phyloP scores from a whole-genome alignment of 495 filamentous ascomycete species.

The Parathielavia hyrcaniae region DNA sequence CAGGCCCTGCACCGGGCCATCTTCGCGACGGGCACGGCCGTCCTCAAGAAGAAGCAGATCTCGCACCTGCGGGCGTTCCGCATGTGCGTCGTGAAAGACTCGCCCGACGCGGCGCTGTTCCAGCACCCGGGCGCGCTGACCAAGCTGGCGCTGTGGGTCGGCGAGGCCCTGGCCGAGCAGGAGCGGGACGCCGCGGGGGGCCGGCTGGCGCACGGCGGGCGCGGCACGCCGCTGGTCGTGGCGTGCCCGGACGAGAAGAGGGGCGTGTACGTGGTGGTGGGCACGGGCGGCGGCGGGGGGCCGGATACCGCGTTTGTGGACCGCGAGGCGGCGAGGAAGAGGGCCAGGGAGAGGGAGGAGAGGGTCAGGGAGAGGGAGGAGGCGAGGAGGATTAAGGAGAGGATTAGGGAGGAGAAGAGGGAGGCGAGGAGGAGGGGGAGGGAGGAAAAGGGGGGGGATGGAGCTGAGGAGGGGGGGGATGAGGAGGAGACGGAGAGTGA shows the following conservation, averaged over 20 bases:
- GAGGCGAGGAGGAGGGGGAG: constrained; percentile 44
- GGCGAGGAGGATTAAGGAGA: constrained; percentile 53
- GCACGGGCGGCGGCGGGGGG: constrained; percentile 74
- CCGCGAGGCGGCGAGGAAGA: constrained; percentile 56
- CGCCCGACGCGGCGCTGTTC: constrained; percentile 82
- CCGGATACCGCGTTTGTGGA: constrained; percentile 54
- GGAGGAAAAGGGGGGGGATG: constrained; percentile 53
- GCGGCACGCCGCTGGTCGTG: constrained; percentile 79
- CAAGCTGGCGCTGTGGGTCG: constrained; percentile 89
- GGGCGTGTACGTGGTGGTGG: constrained; percentile 85
- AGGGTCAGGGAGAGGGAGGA: constrained; percentile 55
- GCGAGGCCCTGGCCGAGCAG: constrained; percentile 84
- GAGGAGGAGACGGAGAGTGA: constrained; percentile 24
- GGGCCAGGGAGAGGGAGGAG: constrained; percentile 52
- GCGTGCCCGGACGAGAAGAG: constrained; percentile 82
- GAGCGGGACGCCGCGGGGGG: constrained; percentile 69
- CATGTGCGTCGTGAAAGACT: constrained; percentile 92
- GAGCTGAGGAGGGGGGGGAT: constrained; percentile 25
- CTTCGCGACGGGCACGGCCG: constrained; percentile 80
- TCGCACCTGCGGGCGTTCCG: constrained; percentile 85
- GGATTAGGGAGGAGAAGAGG: constrained; percentile 58
- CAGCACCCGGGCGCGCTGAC: constrained; percentile 85
- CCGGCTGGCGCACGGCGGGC: constrained; percentile 59
- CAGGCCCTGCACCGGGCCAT: constrained; percentile 89
- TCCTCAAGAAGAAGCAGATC: constrained; percentile 91